Evolutionary conservation across 2,329 filamentous ascomycete species (phyloP).

Genomic region (Bisporella sp.): DNA sequence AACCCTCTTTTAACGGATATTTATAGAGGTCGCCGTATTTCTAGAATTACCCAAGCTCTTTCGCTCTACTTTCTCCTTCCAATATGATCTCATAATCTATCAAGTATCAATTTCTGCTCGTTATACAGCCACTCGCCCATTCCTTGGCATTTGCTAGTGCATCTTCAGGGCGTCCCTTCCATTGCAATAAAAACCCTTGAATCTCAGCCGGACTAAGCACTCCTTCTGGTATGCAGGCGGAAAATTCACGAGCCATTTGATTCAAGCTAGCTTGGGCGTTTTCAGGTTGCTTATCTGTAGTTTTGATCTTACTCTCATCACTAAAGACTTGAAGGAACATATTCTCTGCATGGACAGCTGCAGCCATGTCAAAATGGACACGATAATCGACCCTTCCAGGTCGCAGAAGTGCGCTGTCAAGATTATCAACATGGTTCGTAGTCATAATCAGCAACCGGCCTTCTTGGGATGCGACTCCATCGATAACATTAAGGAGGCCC

Average conservation of each 20-base stretch:
- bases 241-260: neutral
- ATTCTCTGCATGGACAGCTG: neutral
- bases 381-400: neutral
- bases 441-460: constrained; percentile 90
- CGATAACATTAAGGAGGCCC: constrained; percentile 73
- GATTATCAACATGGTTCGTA: constrained; percentile 81
- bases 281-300: neutral
- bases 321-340: neutral
- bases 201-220: neutral
- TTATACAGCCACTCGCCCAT: neutral
- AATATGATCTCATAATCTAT: no score
- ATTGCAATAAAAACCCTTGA: neutral
- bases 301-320: no score
- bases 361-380: neutral
- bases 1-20: no score
- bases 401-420: constrained; percentile 38
- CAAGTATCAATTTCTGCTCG: no score
- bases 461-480: constrained; percentile 85
- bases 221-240: neutral
- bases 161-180: neutral
- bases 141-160: neutral
- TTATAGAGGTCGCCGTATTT: no score
- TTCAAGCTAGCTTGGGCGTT: neutral
- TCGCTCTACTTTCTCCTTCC: no score
- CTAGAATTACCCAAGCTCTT: no score